Percentiles rank a stretch among this genome's conserved stretches.
These are phyloP conservation scores for Stentor roeselii DNA, from an alignment of 73 alveolate genomes.

Conservation along the genomic window DNA sequence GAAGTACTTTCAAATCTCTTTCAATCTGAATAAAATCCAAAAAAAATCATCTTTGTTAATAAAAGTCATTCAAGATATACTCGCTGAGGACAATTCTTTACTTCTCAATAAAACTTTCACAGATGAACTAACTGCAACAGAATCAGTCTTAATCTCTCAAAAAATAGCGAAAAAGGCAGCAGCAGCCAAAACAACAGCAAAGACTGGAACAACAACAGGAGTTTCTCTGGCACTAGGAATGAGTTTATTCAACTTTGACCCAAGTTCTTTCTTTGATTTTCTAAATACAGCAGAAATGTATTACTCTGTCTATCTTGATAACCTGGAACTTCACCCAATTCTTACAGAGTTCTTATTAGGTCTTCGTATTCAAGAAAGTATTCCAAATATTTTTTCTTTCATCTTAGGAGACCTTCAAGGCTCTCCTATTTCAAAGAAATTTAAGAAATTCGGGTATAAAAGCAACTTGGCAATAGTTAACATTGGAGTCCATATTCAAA, in stretches of 20 bases:
- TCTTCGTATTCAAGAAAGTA: background rate
- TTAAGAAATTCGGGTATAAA: background rate
- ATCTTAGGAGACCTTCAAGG: background rate
- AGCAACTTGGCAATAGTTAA: background rate
- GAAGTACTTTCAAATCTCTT: no score
- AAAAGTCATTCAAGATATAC: background rate
- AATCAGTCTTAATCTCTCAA: background rate
- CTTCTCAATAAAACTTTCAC: background rate
- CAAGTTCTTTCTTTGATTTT: background rate
- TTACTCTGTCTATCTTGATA: background rate
- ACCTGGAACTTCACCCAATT: background rate
- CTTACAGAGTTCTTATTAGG: background rate
- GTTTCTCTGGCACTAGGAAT: background rate
- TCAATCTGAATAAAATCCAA: no score
- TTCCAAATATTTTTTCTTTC: background rate
- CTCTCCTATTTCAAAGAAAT: background rate
- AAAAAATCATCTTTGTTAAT: background rate
- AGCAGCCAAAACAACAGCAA: background rate
- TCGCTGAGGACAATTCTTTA: background rate
- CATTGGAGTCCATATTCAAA: background rate
- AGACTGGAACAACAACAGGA: background rate
- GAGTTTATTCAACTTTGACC: background rate
- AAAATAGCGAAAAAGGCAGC: background rate
- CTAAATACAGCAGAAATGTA: background rate
- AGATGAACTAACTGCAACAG: background rate